Conservation (phyloP, 176 grass and related monocot genomes). For the Hyparrhenia diplandra region DNA sequence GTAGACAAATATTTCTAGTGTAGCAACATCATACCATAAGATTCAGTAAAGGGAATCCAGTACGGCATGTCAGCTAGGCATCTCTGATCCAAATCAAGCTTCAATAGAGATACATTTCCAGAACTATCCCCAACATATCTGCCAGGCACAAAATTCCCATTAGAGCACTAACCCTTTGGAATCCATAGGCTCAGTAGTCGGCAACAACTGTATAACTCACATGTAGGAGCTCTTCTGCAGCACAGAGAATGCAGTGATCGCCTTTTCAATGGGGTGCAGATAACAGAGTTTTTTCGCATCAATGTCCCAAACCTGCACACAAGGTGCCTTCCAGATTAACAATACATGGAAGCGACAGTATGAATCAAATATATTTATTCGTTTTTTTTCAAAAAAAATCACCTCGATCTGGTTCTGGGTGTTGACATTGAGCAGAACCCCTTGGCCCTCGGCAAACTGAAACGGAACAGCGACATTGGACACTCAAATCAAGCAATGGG, state of each 20-base stretch:
- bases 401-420: constrained; percentile 84
- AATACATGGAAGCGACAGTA: not conserved
- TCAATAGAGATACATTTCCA: constrained; percentile 68
- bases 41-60: constrained; percentile 80
- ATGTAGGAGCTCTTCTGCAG: constrained; percentile 68
- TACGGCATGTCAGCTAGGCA: constrained; percentile 69
- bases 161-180: not conserved
- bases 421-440: constrained; percentile 73
- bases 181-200: not conserved
- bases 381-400: not conserved
- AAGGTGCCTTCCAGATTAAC: not conserved
- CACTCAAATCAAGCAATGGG: not conserved
- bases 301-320: constrained; percentile 68
- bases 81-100: constrained; percentile 57
- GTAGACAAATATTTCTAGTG: not conserved
- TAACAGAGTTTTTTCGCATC: constrained; percentile 58
- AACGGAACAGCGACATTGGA: not conserved
- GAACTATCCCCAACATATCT: constrained; percentile 72
- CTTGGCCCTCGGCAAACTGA: constrained; percentile 82
- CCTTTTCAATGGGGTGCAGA: constrained; percentile 51
- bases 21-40: constrained; percentile 50
- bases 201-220: constrained; percentile 23
- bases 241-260: constrained; percentile 56
- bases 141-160: constrained; percentile 1
- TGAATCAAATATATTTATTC: not conserved